A percentile compares a stretch with the other conserved stretches of the same genome.
Conservation (phyloP, 768 basidiomycete genomes). For the Kwoniella shandongensis region DNA sequence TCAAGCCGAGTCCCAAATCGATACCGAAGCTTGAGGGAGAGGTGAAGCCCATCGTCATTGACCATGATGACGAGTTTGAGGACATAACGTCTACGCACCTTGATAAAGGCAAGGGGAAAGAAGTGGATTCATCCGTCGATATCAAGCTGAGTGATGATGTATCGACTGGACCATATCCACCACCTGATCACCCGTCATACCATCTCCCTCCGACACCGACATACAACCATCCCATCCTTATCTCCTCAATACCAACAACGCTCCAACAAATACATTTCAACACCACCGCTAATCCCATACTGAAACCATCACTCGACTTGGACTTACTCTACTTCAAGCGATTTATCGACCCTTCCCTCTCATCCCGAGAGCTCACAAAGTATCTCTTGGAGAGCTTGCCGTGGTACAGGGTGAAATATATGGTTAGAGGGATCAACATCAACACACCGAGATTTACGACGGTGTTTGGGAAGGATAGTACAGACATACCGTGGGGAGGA, state of each 20-base stretch:
- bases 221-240: slow-evolving; percentile 38
- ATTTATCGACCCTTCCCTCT: slow-evolving; percentile 33
- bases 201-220: slow-evolving; percentile 29
- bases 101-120: slow-evolving; percentile 16
- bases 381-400: slow-evolving; percentile 46
- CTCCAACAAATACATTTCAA: slow-evolving; percentile 24
- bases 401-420: slow-evolving; percentile 51
- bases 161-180: slow-evolving; percentile 19
- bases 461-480: slow-evolving; percentile 51
- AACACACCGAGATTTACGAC: slow-evolving; percentile 51
- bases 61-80: slow-evolving; percentile 1
- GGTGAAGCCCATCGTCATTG: slow-evolving; percentile 7
- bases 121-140: not conserved
- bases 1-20: slow-evolving; percentile 6
- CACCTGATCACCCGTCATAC: slow-evolving; percentile 36
- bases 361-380: slow-evolving; percentile 28
- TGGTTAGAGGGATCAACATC: slow-evolving; percentile 37
- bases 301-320: slow-evolving; percentile 30
- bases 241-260: slow-evolving; percentile 17
- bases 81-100: not conserved
- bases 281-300: slow-evolving; percentile 19
- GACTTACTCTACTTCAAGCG: slow-evolving; percentile 45
- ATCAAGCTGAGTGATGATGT: not conserved
- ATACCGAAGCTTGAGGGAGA: not conserved
- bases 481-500: slow-evolving; percentile 30